Conservation (phyloP, 495 filamentous ascomycete genomes). For the Tuber calosporum region DNA sequence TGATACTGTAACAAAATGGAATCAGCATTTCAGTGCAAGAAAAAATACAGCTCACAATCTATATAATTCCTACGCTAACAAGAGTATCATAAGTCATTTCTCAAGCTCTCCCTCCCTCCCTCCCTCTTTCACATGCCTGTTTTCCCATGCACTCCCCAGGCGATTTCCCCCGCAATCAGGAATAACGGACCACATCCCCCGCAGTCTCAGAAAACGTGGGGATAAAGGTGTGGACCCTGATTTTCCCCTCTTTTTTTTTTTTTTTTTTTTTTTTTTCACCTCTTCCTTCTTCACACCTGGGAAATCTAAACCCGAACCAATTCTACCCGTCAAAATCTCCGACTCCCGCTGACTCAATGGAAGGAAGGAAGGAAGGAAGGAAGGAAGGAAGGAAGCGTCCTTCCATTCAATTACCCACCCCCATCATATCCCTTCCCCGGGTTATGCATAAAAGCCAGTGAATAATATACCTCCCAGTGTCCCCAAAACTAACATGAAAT, state of each 20-base stretch:
- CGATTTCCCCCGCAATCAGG: background rate
- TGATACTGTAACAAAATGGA: background rate
- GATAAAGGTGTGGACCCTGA: background rate
- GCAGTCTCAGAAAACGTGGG: background rate
- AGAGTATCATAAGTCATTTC: background rate
- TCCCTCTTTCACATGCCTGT: background rate
- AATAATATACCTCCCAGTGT: background rate
- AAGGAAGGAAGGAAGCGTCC: background rate
- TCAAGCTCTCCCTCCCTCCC: background rate
- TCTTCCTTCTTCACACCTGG: background rate
- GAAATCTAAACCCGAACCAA: background rate
- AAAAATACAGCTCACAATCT: background rate
- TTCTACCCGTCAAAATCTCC: background rate
- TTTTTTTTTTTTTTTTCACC: background rate
- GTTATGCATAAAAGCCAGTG: background rate
- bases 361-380: background rate
- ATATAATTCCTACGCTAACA: background rate
- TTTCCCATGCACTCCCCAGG: background rate
- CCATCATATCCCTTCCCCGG: background rate
- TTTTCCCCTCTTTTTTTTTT: background rate
- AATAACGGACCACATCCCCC: background rate
- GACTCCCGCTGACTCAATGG: background rate
- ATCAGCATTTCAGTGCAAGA: background rate
- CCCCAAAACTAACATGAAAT: background rate
- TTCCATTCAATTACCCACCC: background rate